phyloP scores from a whole-genome alignment of 2,329 filamentous ascomycete genomes.

The Zymoseptoria crescenta region DNA sequence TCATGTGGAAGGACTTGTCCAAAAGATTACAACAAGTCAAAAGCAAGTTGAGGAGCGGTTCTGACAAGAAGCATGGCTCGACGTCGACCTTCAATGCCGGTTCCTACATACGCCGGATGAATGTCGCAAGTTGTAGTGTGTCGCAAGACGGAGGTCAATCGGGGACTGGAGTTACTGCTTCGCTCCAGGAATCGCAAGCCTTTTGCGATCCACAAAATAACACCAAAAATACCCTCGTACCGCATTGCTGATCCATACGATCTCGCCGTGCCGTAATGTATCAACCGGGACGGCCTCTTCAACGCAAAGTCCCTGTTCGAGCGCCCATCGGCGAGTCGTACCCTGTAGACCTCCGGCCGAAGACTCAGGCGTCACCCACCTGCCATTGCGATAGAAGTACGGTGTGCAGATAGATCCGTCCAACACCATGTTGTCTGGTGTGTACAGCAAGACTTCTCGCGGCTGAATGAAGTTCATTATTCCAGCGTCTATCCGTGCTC shows the following conservation, averaged over 20 bases:
- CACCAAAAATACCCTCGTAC: constrained; percentile 61
- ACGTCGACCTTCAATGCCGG: too few species aligned
- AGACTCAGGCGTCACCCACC: constrained; percentile 71
- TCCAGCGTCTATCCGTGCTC: constrained; percentile 58
- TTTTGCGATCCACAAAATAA: constrained; percentile 9
- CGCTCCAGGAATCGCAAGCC: not conserved
- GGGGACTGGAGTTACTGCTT: not conserved
- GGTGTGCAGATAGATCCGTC: constrained; percentile 74
- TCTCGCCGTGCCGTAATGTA: constrained; percentile 62
- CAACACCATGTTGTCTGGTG: constrained; percentile 60
- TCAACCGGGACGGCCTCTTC: constrained; percentile 55
- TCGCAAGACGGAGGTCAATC: too few species aligned
- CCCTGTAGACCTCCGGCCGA: constrained; percentile 71
- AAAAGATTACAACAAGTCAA: too few species aligned
- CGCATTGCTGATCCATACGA: constrained; percentile 83
- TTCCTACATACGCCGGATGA: too few species aligned
- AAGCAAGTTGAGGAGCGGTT: too few species aligned
- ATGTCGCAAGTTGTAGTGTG: too few species aligned
- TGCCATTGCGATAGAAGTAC: constrained; percentile 65
- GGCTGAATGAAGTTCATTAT: constrained; percentile 28
- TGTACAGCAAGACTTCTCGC: constrained; percentile 70
- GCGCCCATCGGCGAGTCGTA: constrained; percentile 74
- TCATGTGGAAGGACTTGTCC: too few species aligned
- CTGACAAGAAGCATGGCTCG: too few species aligned
- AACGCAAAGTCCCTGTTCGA: constrained; percentile 58